Evolutionary conservation across 2,329 filamentous ascomycete genomes (phyloP), one percentile per base, ranked within the genome.

Genomic region (Colletotrichum sp.): DNA sequence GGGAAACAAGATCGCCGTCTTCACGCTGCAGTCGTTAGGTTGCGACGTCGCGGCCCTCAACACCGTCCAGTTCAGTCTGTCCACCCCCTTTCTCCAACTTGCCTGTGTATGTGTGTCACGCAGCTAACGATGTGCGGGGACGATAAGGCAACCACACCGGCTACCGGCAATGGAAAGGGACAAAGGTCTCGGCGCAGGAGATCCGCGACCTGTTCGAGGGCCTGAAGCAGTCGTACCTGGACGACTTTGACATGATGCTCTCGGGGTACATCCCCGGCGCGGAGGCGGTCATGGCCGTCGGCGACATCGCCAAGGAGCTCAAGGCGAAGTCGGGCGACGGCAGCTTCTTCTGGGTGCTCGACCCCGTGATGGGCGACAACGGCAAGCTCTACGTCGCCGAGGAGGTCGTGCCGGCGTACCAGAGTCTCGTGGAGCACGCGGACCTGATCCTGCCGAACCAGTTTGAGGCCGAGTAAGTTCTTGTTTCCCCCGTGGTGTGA

Each of bases 301-400:
- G 96, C 10, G 89, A 89, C 71, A 98, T 99, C 78, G 97, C 92
- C 15, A 89, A 93, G 78, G 95, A 98, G 80, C 89, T 98, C 76
- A 94, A 94, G 82, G 87, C 90, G 69, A 93, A 92, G 80, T 89
- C 88, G 36, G 58, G 64, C 8, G 93, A 94, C 0, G 94, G 95
- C 1, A 92, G 90, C 61, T 98, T 98, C 87, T 98, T 98, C 86
- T 98, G 96, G 96, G 95, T 98, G 4, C 90, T 99, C 30, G 97
- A 99, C 83, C 97, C 97, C 0, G 97, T 99, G 64, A 99, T 99
- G 97, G 97, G 97, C 34, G 97, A 99, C 83, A 96, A 98, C 81
- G 97, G 96, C 66, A 92, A 91, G 79, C 89, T 99, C 15, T 99
- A 99, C 82, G 96, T 99, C 9, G 94, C 94, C 8, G 93, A 96